Conservation (phyloP, 495 filamentous ascomycete genomes). For the Jackrogersella multiformis region DNA sequence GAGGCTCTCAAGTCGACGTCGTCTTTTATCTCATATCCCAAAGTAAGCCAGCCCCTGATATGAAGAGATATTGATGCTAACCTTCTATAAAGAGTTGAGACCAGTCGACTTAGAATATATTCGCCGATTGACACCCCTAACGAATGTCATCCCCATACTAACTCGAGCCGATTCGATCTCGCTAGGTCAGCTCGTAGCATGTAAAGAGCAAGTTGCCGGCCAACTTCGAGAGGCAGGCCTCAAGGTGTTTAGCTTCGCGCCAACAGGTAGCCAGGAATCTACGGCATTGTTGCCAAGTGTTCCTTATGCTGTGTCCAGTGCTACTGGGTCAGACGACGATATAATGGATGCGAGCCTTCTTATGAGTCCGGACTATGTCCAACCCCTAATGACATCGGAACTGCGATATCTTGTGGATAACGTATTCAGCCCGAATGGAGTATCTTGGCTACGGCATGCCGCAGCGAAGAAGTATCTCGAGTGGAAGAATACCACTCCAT, state of each 20-base stretch:
- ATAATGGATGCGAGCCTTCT: constrained; percentile 94
- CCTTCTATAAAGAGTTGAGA: constrained; percentile 66
- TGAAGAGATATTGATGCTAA: constrained; percentile 29
- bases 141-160: constrained; percentile 87
- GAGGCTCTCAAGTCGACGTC: constrained; percentile 88
- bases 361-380: constrained; percentile 93
- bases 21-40: constrained; percentile 79
- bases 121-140: constrained; percentile 74
- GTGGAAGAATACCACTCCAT: constrained; percentile 57
- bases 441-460: constrained; percentile 86
- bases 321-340: constrained; percentile 77
- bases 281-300: constrained; percentile 41
- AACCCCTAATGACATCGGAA: constrained; percentile 83
- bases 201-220: constrained; percentile 69
- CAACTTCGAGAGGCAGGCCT: constrained; percentile 70
- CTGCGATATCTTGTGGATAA: constrained; percentile 72
- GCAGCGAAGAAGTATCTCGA: constrained; percentile 88
- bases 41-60: constrained; percentile 38
- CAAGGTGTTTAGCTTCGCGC: constrained; percentile 73
- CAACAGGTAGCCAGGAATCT: constrained; percentile 16
- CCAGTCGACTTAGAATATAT: constrained; percentile 81
- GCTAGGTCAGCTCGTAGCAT: constrained; percentile 62
- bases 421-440: constrained; percentile 80
- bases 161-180: constrained; percentile 78
- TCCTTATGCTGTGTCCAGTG: constrained; percentile 86